phyloP scores from a whole-genome alignment of 1,284 basidiomycete species.

The Phylloboletellus chloephorus region DNA sequence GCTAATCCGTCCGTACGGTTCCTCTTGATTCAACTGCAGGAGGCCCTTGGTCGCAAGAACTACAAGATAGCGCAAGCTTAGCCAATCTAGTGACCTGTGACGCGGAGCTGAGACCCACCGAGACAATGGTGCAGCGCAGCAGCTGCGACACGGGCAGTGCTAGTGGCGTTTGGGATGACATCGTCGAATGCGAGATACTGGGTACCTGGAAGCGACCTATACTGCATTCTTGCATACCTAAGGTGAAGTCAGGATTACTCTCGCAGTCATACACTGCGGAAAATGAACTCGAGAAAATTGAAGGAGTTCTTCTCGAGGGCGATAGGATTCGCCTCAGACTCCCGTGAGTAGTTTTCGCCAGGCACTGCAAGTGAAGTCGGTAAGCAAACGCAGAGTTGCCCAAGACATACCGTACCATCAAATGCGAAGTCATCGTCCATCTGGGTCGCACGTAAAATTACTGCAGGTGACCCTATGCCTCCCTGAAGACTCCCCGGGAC shows the following conservation, averaged over 20 bases:
- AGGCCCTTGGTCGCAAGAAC: constrained; percentile 65
- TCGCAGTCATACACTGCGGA: not conserved
- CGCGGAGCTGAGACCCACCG: constrained; percentile 41
- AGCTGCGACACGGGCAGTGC: constrained; percentile 69
- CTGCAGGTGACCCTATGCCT: constrained; percentile 44
- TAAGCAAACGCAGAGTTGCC: constrained; percentile 3
- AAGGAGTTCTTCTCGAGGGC: constrained; percentile 68
- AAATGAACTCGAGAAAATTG: constrained; percentile 69
- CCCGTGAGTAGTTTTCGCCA: constrained; percentile 41
- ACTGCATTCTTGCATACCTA: constrained; percentile 76
- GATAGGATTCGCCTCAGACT: constrained; percentile 48
- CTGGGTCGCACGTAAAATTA: constrained; percentile 37
- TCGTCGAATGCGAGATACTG: constrained; percentile 54
- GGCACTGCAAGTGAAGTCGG: constrained; percentile 19
- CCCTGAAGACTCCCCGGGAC: constrained; percentile 39
- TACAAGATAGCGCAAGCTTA: constrained; percentile 24
- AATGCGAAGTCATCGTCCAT: constrained; percentile 60
- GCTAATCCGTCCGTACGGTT: constrained; percentile 43
- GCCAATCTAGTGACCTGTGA: not conserved
- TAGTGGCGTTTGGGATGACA: constrained; percentile 58
- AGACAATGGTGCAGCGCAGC: constrained; percentile 78
- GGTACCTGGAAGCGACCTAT: constrained; percentile 47
- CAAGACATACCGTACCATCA: constrained; percentile 39
- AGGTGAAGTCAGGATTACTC: constrained; percentile 3
- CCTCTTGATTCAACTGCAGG: constrained; percentile 47